Percentiles rank a stretch among this genome's conserved stretches.
phyloP scores from a whole-genome alignment of 305 asterid species.

The Fraxinus angustifolia region DNA sequence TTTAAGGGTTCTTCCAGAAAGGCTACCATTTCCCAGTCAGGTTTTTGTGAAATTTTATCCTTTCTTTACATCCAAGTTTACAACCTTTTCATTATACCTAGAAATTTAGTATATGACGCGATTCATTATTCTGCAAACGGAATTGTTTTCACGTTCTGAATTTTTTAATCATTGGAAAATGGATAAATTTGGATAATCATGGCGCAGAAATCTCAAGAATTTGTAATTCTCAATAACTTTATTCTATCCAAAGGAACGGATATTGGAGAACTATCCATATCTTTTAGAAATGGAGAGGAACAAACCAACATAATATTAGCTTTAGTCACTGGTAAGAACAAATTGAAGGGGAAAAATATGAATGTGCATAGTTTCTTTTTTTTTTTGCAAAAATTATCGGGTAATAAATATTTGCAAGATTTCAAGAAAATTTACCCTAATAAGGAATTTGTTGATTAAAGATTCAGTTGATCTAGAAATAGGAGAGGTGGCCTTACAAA shows the following conservation, averaged over 20 bases:
- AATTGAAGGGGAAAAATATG: background rate
- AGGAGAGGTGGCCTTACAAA: background rate
- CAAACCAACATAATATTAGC: background rate
- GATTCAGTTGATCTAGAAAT: background rate
- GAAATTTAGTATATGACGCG: background rate
- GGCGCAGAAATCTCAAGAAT: background rate
- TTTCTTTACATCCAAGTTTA: background rate
- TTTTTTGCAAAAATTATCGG: background rate
- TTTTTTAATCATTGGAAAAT: background rate
- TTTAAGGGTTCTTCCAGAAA: constrained; percentile 30
- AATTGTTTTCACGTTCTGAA: background rate
- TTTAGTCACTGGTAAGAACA: background rate
- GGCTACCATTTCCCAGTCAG: constrained; percentile 36
- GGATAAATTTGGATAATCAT: background rate
- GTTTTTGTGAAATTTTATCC: constrained; percentile 29
- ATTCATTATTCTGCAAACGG: background rate
- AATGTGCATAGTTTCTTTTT: background rate
- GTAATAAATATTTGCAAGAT: background rate
- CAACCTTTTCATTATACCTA: background rate
- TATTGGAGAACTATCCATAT: background rate
- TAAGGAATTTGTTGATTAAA: background rate
- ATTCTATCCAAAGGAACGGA: background rate
- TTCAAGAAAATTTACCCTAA: background rate
- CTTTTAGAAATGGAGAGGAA: background rate
- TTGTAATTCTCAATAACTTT: background rate